Conservation (phyloP, 176 grass and related monocot genomes). For the Oropetium thomaeum region DNA sequence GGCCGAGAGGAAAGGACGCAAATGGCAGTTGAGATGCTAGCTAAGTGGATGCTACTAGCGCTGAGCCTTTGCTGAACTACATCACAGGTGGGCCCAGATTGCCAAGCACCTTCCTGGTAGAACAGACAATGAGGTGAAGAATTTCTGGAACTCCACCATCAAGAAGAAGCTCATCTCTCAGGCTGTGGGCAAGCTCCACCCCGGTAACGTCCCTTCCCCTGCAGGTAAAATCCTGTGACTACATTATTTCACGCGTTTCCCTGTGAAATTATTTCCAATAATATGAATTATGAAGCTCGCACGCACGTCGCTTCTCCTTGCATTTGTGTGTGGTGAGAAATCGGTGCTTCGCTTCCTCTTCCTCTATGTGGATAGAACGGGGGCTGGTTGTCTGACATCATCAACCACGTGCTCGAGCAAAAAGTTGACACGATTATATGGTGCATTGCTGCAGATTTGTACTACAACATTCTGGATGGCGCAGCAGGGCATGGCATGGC, state of each 20-base stretch:
- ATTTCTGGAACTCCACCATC: slow-evolving; percentile 97
- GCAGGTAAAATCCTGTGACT: slow-evolving; percentile 21
- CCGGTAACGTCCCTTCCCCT: slow-evolving; percentile 34
- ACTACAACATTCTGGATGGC: slow-evolving; percentile 57
- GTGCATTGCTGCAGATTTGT: slow-evolving; percentile 46
- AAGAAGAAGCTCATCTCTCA: slow-evolving; percentile 93
- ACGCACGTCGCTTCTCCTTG: background rate
- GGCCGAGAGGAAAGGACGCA: slow-evolving; percentile 14
- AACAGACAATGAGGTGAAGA: slow-evolving; percentile 99
- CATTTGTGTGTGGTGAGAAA: background rate
- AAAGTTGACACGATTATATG: slow-evolving; percentile 7
- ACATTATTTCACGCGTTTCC: background rate
- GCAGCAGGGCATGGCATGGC: slow-evolving; percentile 36
- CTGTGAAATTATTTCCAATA: background rate
- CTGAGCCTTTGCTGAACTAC: slow-evolving; percentile 4
- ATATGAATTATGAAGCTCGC: no score
- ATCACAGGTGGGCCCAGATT: slow-evolving; percentile 98
- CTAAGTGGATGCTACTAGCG: background rate
- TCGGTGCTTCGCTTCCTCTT: background rate
- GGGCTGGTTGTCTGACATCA: slow-evolving; percentile 2
- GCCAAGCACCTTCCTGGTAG: slow-evolving; percentile 96
- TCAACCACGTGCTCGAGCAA: background rate
- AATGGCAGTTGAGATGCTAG: background rate
- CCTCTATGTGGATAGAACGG: background rate
- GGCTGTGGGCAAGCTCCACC: slow-evolving; percentile 58